phyloP scores from a whole-genome alignment of 352 stramenopile genomes.

The Phytopythium delawarense region DNA sequence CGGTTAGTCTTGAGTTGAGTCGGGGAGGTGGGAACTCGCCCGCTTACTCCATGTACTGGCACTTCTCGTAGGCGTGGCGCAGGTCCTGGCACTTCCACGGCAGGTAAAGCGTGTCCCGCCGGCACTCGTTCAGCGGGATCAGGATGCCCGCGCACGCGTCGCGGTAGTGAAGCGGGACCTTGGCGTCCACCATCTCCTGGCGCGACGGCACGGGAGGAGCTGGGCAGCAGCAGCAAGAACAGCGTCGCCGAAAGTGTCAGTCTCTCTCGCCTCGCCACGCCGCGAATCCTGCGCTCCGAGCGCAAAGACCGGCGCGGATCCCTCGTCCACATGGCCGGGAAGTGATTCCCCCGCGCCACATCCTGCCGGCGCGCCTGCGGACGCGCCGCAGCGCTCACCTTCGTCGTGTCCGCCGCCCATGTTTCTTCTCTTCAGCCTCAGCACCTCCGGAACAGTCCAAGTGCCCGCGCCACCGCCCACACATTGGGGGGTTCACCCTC shows the following conservation, averaged over 20 bases:
- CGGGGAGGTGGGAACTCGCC: neutral
- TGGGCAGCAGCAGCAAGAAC: conserved; percentile 12
- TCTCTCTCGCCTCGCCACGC: neutral
- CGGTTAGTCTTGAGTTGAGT: neutral
- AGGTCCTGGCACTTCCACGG: conserved; percentile 96
- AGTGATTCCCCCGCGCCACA: neutral
- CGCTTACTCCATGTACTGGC: conserved; percentile 92
- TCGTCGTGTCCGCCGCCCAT: conserved; percentile 73
- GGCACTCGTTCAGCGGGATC: conserved; percentile 95
- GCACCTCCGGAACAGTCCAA: conserved; percentile 26
- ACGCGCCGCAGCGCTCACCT: conserved; percentile 20
- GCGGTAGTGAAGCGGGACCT: conserved; percentile 92
- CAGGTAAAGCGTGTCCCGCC: conserved; percentile 91
- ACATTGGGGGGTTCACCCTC: conserved; percentile 15
- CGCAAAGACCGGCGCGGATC: neutral
- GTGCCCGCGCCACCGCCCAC: conserved; percentile 15
- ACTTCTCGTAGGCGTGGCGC: conserved; percentile 98
- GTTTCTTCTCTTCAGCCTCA: conserved; percentile 25
- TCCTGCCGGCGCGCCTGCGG: neutral
- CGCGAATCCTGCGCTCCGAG: neutral
- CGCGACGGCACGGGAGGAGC: conserved; percentile 70
- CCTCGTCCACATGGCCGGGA: neutral
- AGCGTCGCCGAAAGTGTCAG: neutral
- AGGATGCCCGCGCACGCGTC: conserved; percentile 95
- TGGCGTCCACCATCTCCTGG: conserved; percentile 93